Conservation (phyloP, 495 filamentous ascomycete genomes). For the Podospora fimiseda region DNA sequence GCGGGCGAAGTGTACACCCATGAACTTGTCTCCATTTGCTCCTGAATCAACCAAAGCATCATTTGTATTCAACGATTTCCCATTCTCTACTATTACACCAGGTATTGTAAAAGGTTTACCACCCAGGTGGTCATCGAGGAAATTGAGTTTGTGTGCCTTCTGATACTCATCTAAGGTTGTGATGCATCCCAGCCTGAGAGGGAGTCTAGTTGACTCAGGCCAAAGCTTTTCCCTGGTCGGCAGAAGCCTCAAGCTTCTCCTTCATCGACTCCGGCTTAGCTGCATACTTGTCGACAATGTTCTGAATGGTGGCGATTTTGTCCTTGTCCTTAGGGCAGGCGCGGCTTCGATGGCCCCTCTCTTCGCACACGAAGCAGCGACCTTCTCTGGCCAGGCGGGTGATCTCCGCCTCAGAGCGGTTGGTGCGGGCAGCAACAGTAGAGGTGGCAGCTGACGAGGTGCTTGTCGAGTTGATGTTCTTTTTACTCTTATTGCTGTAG, state of each 20-base stretch:
- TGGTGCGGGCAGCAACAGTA: not conserved
- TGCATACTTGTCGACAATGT: not conserved
- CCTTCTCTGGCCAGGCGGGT: not conserved
- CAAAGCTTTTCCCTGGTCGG: no score
- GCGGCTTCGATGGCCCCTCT: not conserved
- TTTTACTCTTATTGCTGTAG: not conserved
- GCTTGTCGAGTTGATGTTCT: not conserved
- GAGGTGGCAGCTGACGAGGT: not conserved
- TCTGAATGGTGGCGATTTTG: not conserved
- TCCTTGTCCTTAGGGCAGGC: not conserved
- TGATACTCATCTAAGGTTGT: no score
- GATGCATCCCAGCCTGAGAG: no score
- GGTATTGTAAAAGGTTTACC: not conserved
- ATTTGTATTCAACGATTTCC: not conserved
- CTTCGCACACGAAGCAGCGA: not conserved
- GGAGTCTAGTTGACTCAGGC: no score
- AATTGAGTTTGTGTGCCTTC: no score
- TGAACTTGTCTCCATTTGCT: not conserved
- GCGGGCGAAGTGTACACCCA: not conserved
- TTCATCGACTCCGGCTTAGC: not conserved
- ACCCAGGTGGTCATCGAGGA: no score
- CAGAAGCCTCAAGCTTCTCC: not conserved
- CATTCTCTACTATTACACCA: not conserved
- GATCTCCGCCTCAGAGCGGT: not conserved
- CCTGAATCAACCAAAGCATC: not conserved